phyloP scores from a whole-genome alignment of 2,329 filamentous ascomycete species.

The Fusarium cicatricum region DNA sequence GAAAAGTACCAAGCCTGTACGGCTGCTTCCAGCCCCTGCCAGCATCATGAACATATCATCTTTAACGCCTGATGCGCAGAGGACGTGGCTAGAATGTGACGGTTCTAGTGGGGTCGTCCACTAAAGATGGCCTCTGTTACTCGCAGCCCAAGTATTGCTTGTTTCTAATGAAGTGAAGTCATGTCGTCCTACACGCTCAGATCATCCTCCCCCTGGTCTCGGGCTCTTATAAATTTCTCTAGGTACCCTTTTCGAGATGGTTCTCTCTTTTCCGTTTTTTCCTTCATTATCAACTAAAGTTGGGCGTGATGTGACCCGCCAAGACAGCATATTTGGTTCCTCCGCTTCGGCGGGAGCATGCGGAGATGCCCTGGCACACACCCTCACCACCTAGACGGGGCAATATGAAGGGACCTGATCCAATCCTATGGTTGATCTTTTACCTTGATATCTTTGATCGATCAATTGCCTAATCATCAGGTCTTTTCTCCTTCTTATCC shows the following conservation, averaged over 20 bases:
- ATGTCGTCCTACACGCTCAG: no score
- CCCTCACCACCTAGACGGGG: constrained; percentile 68
- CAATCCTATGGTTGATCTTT: constrained; percentile 53
- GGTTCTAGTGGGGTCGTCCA: neutral
- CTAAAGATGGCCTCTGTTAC: neutral
- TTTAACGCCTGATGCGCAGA: neutral
- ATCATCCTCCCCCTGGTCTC: neutral
- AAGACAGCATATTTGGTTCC: constrained; percentile 64
- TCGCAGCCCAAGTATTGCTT: neutral
- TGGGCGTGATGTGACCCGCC: constrained; percentile 76
- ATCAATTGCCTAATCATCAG: constrained; percentile 12
- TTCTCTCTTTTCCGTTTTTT: constrained; percentile 27
- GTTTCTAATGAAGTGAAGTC: no score
- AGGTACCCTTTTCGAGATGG: no score
- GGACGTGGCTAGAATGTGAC: neutral
- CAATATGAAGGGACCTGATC: constrained; percentile 74
- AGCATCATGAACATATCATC: neutral
- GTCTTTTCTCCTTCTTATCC: no score
- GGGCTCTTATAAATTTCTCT: neutral
- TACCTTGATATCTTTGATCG: constrained; percentile 42
- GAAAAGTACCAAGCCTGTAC: neutral
- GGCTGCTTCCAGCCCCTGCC: constrained; percentile 3
- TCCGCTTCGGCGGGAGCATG: constrained; percentile 65
- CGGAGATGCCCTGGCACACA: constrained; percentile 71
- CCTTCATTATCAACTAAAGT: constrained; percentile 76